A percentile compares a stretch with the other conserved stretches of the same genome.
phyloP scores from a whole-genome alignment of 192 early-diverging fungal genomes.

The Coemansia sp. region DNA sequence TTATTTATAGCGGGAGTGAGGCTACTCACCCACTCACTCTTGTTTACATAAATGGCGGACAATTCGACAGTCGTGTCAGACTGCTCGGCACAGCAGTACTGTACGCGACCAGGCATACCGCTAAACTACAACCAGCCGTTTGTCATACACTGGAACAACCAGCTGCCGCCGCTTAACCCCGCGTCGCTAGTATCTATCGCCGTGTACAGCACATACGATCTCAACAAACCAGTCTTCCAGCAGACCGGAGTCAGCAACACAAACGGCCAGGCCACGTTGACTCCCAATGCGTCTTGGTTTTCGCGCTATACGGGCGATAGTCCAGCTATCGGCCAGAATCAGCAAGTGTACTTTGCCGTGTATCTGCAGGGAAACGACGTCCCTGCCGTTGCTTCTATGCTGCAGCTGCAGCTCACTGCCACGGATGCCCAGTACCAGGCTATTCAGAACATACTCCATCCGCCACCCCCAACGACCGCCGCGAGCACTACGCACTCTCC shows the following conservation, averaged over 20 bases:
- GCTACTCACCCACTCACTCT: constrained; percentile 9
- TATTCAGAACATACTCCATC: constrained; percentile 39
- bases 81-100: constrained; percentile 43
- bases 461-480: constrained; percentile 4
- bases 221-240: constrained; percentile 24
- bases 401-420: constrained; percentile 40
- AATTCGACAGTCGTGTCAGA: constrained; percentile 26
- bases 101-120: constrained; percentile 20
- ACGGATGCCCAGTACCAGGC: constrained; percentile 37
- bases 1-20: background rate
- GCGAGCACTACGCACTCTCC: background rate
- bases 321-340: constrained; percentile 19
- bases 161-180: constrained; percentile 38
- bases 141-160: constrained; percentile 50
- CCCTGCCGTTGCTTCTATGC: constrained; percentile 31
- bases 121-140: constrained; percentile 36
- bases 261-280: constrained; percentile 33
- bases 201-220: constrained; percentile 48
- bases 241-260: constrained; percentile 18
- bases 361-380: constrained; percentile 50
- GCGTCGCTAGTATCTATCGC: constrained; percentile 30
- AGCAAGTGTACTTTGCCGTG: constrained; percentile 40
- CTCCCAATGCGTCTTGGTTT: constrained; percentile 38
- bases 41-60: constrained; percentile 20
- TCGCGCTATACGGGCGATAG: constrained; percentile 38